A percentile compares a stretch with the other conserved stretches of the same genome.
These are phyloP conservation scores for Rhododendron henanense DNA, from an alignment of 148 eudicot species.

Conservation along the genomic window DNA sequence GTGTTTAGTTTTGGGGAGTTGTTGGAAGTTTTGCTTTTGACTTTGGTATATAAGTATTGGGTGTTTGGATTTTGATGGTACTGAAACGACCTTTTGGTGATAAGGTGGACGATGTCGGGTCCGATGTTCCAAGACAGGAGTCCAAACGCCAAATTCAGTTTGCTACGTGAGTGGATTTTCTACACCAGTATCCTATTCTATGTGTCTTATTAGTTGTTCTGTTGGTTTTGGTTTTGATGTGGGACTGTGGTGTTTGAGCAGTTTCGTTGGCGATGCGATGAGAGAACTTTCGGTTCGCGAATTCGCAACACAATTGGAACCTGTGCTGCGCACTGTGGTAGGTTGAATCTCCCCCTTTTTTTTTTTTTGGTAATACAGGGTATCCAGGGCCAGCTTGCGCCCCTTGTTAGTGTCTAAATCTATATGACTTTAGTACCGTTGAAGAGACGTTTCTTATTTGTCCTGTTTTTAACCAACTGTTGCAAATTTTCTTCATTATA, in stretches of 20 bases:
- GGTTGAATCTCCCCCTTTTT: conserved; percentile 9
- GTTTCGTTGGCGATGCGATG: conserved; percentile 32
- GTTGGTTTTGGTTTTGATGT: background rate
- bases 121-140: conserved; percentile 21
- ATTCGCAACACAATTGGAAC: conserved; percentile 38
- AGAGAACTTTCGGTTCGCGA: conserved; percentile 31
- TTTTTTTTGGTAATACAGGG: no score
- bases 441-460: background rate
- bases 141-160: conserved; percentile 24
- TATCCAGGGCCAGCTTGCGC: no score
- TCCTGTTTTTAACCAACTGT: background rate
- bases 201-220: background rate
- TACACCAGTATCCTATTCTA: background rate
- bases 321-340: conserved; percentile 52
- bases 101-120: conserved; percentile 28
- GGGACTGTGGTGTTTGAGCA: conserved; percentile 14
- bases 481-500: background rate
- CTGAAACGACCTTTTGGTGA: conserved; percentile 40
- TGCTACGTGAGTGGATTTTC: conserved; percentile 36
- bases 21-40: background rate
- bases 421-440: background rate
- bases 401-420: background rate
- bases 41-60: background rate
- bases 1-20: background rate
- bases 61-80: conserved; percentile 35